Base-by-base conservation (phyloP, 768 basidiomycete genomes). In the Pulveroboletus sp. region DNA sequence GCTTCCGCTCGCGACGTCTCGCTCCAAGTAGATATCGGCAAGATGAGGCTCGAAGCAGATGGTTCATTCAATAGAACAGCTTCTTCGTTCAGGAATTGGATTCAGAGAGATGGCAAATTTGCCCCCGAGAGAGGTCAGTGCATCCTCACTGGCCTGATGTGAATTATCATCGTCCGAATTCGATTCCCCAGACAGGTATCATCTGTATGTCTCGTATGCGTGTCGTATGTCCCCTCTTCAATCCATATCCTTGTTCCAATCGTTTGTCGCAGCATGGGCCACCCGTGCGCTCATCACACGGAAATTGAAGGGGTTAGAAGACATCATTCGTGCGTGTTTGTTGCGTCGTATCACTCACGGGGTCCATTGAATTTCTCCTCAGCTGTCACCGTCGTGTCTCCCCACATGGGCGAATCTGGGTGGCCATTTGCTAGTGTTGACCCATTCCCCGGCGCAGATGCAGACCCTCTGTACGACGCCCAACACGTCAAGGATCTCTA, bases 261-360 rank as follows among this genome's bases (percentile, higher is more conserved):
- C 21, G 21, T 9, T 15, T n/a, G 9, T 39, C 36, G 10, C 40
- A 89, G 87, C 95, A 8, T 98, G 94, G 95, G 95, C 95, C 0
- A 91, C 92, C 26, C 79, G 95, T 57, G 81, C 93, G 5, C 73
- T 96, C 54, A 96, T 98, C 58, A 75, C 86, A 4, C 79, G 94
- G 57, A 84, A 92, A 69, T 77, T 98, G 59, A 99, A 99, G 67
- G 93, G 94, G 2, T 75, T 99, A 24, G 88, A 98, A 56, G 76
- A 85, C 24, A 71, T 89, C 53, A 81, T 99, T 51, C 74, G 93
- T 90, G 56, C 63, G 86, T 73, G 14, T 24, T 4, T 43, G 41
- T 42, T 39, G 5, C 37, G 9, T n/a, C 18, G 7, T 17, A 32
- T 31, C 28, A 14, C 47, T 31, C 37, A 27, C 40, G 32, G 38